Evolutionary conservation across 1,139 yeast species (phyloP).

Genomic region (Citeromyces siamensis): DNA sequence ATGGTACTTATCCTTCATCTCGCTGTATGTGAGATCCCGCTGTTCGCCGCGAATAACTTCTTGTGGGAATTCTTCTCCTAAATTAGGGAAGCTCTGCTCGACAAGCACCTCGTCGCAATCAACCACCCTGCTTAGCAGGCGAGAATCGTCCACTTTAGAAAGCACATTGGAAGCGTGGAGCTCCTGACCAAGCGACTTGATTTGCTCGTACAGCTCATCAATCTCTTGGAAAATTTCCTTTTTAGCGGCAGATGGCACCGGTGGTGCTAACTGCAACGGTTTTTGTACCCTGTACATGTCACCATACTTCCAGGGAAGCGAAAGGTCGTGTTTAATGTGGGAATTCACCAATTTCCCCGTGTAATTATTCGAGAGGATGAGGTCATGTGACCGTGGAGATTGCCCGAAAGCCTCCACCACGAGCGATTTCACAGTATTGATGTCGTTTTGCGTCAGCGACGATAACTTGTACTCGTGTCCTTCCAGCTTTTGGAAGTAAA

Average conservation of each 20-base stretch:
- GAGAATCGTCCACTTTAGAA: not conserved
- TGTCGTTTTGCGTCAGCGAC: conserved; percentile 13
- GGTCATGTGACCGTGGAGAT: conserved; percentile 11
- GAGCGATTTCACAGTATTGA: conserved; percentile 14
- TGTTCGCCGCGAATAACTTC: not conserved
- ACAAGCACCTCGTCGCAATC: not conserved
- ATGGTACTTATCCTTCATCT: not conserved
- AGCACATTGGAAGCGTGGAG: not conserved
- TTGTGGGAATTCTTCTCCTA: not conserved
- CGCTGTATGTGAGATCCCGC: not conserved
- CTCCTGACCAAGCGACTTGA: not conserved
- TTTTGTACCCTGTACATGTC: not conserved
- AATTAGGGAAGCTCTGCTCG: not conserved
- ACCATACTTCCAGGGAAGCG: conserved; percentile 15
- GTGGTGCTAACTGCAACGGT: not conserved
- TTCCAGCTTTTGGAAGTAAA: conserved; percentile 16
- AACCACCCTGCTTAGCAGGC: not conserved
- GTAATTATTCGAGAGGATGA: conserved; percentile 8
- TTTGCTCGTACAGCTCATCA: not conserved
- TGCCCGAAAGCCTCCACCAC: conserved; percentile 16
- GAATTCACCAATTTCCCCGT: conserved; percentile 6
- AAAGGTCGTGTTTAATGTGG: conserved; percentile 9
- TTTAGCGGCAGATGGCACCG: not conserved
- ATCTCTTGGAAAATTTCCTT: conserved; percentile 1
- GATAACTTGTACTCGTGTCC: conserved; percentile 14